phyloP scores from a whole-genome alignment of 441 rosid genomes.

The Aleurites moluccanus region DNA sequence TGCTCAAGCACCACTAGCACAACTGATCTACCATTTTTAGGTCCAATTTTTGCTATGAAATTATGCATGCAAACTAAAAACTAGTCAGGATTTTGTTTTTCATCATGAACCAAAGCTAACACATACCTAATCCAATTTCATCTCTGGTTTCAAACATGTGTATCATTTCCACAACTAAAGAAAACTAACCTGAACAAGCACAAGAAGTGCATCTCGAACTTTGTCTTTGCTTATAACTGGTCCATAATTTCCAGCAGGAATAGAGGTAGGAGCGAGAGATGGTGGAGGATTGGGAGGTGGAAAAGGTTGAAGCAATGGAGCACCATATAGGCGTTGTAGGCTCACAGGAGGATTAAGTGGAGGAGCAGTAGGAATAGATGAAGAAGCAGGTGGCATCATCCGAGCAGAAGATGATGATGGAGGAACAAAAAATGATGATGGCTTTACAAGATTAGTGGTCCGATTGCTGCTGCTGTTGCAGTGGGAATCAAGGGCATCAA shows the following conservation, averaged over 20 bases:
- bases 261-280: slow-evolving; percentile 63
- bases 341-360: slow-evolving; percentile 49
- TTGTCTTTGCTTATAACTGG: slow-evolving; percentile 62
- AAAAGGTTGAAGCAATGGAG: slow-evolving; percentile 92
- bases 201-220: slow-evolving; percentile 70
- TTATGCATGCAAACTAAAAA: not conserved
- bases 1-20: not conserved
- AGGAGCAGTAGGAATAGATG: slow-evolving; percentile 57
- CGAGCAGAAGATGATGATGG: slow-evolving; percentile 41
- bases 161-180: slow-evolving; percentile 9
- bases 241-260: slow-evolving; percentile 39
- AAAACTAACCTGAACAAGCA: slow-evolving; percentile 75
- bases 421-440: slow-evolving; percentile 63
- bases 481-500: slow-evolving; percentile 44
- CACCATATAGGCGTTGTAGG: slow-evolving; percentile 64
- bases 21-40: not conserved
- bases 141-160: slow-evolving; percentile 7
- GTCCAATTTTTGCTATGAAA: not conserved
- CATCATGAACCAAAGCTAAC: not conserved
- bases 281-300: slow-evolving; percentile 92
- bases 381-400: slow-evolving; percentile 44
- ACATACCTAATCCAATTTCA: not conserved
- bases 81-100: not conserved
- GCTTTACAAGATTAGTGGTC: slow-evolving; percentile 64
- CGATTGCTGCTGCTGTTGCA: slow-evolving; percentile 34